Conservation (phyloP, 495 filamentous ascomycete species). For the Penicillium silybi region DNA sequence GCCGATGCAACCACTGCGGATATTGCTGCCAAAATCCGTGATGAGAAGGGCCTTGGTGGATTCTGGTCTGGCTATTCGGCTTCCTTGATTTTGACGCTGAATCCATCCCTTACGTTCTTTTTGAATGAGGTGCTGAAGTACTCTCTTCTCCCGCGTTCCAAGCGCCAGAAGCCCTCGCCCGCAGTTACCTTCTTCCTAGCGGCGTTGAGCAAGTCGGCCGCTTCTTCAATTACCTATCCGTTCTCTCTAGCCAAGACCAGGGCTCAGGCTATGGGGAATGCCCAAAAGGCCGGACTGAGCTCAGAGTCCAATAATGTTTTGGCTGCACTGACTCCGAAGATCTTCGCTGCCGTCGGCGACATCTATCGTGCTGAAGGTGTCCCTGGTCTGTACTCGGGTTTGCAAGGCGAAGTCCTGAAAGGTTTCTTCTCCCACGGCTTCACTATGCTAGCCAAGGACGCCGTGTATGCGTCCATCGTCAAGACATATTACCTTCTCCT, state of each 20-base stretch:
- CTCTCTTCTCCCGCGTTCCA: slow-evolving; percentile 45
- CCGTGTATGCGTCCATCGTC: slow-evolving; percentile 71
- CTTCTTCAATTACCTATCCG: slow-evolving; percentile 79
- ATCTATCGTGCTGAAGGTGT: slow-evolving; percentile 68
- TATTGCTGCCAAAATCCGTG: slow-evolving; percentile 59
- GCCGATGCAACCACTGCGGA: slow-evolving; percentile 38
- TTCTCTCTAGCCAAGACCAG: slow-evolving; percentile 79
- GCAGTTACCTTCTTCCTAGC: slow-evolving; percentile 67
- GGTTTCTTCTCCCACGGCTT: slow-evolving; percentile 84
- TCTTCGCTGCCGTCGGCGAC: slow-evolving; percentile 57
- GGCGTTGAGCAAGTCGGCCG: slow-evolving; percentile 74
- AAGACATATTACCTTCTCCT: slow-evolving; percentile 57
- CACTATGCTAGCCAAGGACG: slow-evolving; percentile 86
- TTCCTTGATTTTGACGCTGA: slow-evolving; percentile 73
- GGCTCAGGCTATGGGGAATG: slow-evolving; percentile 51
- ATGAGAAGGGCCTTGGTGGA: slow-evolving; percentile 69
- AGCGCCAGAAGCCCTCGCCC: slow-evolving; percentile 50
- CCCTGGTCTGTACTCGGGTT: slow-evolving; percentile 69
- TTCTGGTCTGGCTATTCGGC: slow-evolving; percentile 94
- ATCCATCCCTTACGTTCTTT: slow-evolving; percentile 83
- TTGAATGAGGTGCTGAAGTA: slow-evolving; percentile 69
- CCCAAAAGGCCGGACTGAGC: background rate
- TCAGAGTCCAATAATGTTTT: slow-evolving; percentile 7
- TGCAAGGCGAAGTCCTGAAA: slow-evolving; percentile 73
- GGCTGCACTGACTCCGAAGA: slow-evolving; percentile 40